Conservation (phyloP, 2,329 filamentous ascomycete species). For the Hypoxylon sp. region DNA sequence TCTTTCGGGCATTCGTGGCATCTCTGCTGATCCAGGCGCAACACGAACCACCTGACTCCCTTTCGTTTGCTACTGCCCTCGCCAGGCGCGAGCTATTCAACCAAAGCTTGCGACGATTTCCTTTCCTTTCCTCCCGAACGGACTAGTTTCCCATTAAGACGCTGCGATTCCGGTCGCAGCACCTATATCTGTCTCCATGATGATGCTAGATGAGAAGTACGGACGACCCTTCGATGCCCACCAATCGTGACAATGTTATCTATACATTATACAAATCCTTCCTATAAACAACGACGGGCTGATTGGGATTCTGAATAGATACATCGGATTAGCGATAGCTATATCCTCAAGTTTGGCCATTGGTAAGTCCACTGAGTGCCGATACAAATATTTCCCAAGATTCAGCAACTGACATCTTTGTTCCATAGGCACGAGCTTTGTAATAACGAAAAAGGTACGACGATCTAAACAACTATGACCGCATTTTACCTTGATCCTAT, state of each 20-base stretch:
- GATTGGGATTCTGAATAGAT: slow-evolving; percentile 64
- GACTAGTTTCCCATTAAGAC: slow-evolving; percentile 5
- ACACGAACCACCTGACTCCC: slow-evolving; percentile 36
- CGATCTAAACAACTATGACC: slow-evolving; percentile 21
- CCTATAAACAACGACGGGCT: slow-evolving; percentile 47
- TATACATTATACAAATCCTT: slow-evolving; percentile 13
- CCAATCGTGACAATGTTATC: slow-evolving; percentile 2
- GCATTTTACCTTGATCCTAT: slow-evolving; percentile 11
- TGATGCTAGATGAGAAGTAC: slow-evolving; percentile 64
- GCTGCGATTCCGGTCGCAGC: slow-evolving; percentile 36
- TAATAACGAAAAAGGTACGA: slow-evolving; percentile 96
- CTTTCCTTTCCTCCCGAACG: slow-evolving; percentile 14
- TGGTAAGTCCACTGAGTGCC: slow-evolving; percentile 64
- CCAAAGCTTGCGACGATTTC: slow-evolving; percentile 29
- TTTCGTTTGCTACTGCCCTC: slow-evolving; percentile 44
- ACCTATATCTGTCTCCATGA: slow-evolving; percentile 48
- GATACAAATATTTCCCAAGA: slow-evolving; percentile 9
- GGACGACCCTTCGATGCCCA: slow-evolving; percentile 39
- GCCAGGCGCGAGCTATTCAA: slow-evolving; percentile 50
- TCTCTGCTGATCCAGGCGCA: slow-evolving; percentile 47
- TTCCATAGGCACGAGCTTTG: slow-evolving; percentile 86
- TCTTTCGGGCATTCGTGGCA: slow-evolving; percentile 47
- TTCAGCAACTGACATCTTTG: slow-evolving; percentile 26
- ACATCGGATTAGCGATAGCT: slow-evolving; percentile 81
- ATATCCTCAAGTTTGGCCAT: slow-evolving; percentile 81